These are phyloP conservation scores for Trypanosoma theileri DNA, from an alignment of 208 protist species.

Conservation along the genomic window DNA sequence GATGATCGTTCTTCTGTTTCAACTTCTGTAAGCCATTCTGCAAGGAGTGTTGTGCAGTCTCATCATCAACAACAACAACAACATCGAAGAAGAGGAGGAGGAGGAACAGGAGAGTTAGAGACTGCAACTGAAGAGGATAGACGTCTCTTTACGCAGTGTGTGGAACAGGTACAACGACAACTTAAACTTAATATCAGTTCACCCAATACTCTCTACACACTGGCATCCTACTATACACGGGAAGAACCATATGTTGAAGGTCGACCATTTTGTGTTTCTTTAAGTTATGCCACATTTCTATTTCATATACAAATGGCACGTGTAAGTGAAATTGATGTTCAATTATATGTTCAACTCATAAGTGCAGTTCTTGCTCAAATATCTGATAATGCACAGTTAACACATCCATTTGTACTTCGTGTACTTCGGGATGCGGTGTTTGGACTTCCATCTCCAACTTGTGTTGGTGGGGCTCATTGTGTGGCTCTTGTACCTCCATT, in stretches of 20 bases:
- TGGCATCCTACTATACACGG: constrained; percentile 88
- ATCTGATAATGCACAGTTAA: constrained; percentile 49
- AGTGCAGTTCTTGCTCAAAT: constrained; percentile 67
- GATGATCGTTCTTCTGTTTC: constrained; percentile 17
- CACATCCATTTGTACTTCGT: constrained; percentile 81
- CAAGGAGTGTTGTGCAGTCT: background rate
- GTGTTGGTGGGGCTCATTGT: constrained; percentile 68
- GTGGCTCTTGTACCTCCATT: constrained; percentile 78
- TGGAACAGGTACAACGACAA: constrained; percentile 79
- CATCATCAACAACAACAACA: too few species aligned
- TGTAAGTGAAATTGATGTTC: constrained; percentile 75
- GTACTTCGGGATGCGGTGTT: constrained; percentile 85
- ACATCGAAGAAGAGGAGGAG: background rate
- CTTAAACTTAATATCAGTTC: constrained; percentile 70
- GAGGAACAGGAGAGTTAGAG: constrained; percentile 14
- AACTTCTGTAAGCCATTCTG: constrained; percentile 4
- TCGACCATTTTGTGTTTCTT: constrained; percentile 83
- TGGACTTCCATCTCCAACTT: constrained; percentile 80
- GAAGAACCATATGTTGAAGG: constrained; percentile 72
- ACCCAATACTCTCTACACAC: constrained; percentile 74
- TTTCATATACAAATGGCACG: constrained; percentile 91
- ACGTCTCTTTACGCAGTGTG: constrained; percentile 74
- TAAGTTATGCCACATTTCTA: constrained; percentile 88
- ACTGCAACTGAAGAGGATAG: constrained; percentile 40
- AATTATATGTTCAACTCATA: constrained; percentile 85